Evolutionary conservation across 2,329 filamentous ascomycete species (phyloP), one percentile per base, ranked within the genome.

Genomic region (Fusarium sp.): DNA sequence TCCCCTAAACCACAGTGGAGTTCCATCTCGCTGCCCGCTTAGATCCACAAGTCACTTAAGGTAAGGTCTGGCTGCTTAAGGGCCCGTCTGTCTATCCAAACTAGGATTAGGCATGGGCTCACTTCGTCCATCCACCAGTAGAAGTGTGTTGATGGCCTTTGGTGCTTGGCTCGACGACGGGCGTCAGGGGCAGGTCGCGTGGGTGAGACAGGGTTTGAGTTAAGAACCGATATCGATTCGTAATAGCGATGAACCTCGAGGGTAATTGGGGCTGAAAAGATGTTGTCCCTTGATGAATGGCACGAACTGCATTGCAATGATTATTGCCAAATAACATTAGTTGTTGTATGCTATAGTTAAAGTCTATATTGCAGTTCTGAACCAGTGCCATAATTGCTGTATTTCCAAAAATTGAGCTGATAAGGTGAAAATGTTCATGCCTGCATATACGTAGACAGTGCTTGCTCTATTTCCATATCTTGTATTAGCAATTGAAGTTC

Each of bases 181-280:
- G 69, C 56, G 67, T 71, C 74, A 76, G 73, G 73, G 71, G 73
- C 68, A 72, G 38, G 56, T 74, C 73, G 71, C 75, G 73, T 76
- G 75, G 73, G 69, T 44, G 52, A 72, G 71, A 65, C 71, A 74
- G 64, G 71, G 71, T 72, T 74, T 52, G 54, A 52, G 43, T 56
- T 19, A 65, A 50, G 64, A 72, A 54, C 53, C 49, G 54, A 63
- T 47, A 56, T 28, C 33, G 23, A 38, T 70, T 59, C 25, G 44
- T 43, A 46, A 37, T 50, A 38, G 32, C 30, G 43, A 62, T 62
- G 49, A 58, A 30, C 38, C 54, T 62, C 35, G 19, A 69, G 40
- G 30, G 43, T 47, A 43, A 23, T 25, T 50, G 40, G 38, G 53
- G 66, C 47, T 63, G 28, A 46, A 23, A 52, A 65, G 50, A 35